Percentiles rank a stretch among this genome's conserved stretches.
These are phyloP conservation scores for Vigna trinervia DNA, from an alignment of 306 rosid species.

Conservation along the genomic window DNA sequence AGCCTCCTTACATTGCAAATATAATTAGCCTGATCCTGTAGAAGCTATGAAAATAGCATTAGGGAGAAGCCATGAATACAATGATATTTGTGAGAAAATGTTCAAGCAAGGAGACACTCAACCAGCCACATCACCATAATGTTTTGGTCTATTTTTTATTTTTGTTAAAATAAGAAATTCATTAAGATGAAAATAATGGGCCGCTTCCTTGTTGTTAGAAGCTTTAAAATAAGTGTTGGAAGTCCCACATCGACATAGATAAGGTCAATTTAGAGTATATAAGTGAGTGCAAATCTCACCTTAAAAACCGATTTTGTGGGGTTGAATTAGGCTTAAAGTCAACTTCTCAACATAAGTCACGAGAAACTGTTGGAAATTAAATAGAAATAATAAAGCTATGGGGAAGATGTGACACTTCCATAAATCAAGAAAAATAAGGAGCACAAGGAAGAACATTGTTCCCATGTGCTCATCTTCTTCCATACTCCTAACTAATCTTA, in stretches of 20 bases:
- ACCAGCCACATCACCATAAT: background rate
- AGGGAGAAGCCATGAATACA: background rate
- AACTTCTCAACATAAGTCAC: background rate
- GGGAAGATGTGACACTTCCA: conserved; percentile 9
- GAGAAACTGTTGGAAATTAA: conserved; percentile 5
- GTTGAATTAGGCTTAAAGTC: too few relatives aligned
- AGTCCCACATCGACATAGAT: too few relatives aligned
- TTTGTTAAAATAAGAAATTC: conserved; percentile 6
- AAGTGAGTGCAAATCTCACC: too few relatives aligned
- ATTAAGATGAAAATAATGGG: background rate
- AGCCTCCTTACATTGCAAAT: background rate
- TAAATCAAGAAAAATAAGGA: background rate
- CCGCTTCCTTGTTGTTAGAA: background rate
- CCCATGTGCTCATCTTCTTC: background rate
- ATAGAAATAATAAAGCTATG: background rate
- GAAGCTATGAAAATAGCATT: background rate
- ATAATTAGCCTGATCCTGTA: background rate
- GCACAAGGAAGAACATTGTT: background rate
- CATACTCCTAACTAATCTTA: background rate
- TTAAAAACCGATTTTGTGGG: too few relatives aligned
- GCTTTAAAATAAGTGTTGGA: background rate
- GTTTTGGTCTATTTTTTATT: background rate
- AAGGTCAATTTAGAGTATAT: too few relatives aligned
- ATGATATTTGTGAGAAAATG: background rate
- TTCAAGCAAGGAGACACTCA: background rate